These are phyloP conservation scores for Plasmodium gonderi DNA, from an alignment of 169 alveolate genomes.

Conservation along the genomic window DNA sequence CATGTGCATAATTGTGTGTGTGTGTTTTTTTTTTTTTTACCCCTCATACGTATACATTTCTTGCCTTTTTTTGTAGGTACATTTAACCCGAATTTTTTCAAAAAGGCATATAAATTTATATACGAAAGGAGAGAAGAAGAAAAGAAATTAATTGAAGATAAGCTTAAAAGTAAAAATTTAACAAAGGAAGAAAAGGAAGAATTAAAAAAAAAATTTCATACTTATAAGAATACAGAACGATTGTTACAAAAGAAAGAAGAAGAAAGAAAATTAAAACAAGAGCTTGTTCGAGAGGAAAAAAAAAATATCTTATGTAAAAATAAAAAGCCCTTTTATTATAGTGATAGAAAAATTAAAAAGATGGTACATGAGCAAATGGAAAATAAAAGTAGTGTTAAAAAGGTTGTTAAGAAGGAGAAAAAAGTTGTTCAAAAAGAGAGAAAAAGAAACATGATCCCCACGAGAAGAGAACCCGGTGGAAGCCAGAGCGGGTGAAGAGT, in stretches of 20 bases:
- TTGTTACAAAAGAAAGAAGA: conserved; percentile 40
- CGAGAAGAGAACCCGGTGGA: conserved; percentile 6
- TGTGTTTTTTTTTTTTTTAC: neutral
- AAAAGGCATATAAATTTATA: conserved; percentile 48
- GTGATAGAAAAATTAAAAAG: conserved; percentile 42
- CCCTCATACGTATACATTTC: neutral
- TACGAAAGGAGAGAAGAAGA: conserved; percentile 51
- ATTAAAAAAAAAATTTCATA: conserved; percentile 27
- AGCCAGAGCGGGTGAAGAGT: neutral
- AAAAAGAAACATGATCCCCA: conserved; percentile 26
- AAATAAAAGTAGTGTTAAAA: conserved; percentile 10
- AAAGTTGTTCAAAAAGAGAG: conserved; percentile 44
- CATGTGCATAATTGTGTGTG: neutral
- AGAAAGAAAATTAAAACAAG: conserved; percentile 47
- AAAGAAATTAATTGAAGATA: conserved; percentile 25
- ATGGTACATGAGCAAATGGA: conserved; percentile 39
- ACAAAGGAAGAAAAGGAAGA: conserved; percentile 21
- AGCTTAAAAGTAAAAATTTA: conserved; percentile 38
- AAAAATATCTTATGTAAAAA: conserved; percentile 34
- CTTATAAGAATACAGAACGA: conserved; percentile 25
- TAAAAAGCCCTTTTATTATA: conserved; percentile 51
- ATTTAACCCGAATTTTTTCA: conserved; percentile 45
- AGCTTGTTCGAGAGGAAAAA: conserved; percentile 29
- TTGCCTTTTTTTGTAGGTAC: conserved; percentile 3
- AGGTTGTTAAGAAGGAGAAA: conserved; percentile 44